Percentiles rank a stretch among this genome's conserved stretches.
Conservation (phyloP, 1,284 basidiomycete genomes). For the Pseudozyma sp. region DNA sequence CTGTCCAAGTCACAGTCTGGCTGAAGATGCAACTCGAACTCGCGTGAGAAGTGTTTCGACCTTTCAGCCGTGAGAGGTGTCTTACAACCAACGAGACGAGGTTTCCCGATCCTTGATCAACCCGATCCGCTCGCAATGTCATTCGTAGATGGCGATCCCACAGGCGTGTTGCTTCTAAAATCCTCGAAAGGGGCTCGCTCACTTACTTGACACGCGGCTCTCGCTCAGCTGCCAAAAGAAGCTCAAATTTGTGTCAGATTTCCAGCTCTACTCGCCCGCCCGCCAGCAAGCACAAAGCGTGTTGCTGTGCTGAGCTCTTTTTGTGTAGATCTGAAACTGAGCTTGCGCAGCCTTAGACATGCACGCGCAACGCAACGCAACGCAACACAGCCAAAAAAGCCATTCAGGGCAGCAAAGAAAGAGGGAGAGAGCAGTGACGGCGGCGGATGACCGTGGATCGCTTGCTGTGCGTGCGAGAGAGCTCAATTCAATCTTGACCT, state of each 20-base stretch:
- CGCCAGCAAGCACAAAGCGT: background rate
- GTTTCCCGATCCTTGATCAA: too few relatives aligned
- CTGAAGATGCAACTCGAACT: background rate
- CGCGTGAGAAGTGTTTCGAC: background rate
- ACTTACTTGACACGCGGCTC: background rate
- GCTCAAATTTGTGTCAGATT: conserved; percentile 1
- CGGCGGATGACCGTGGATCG: conserved; percentile 16
- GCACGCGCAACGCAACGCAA: conserved; percentile 1
- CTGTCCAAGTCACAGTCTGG: too few relatives aligned
- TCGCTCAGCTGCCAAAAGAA: background rate
- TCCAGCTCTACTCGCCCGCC: background rate
- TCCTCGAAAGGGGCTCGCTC: background rate
- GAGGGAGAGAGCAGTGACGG: background rate
- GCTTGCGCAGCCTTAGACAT: conserved; percentile 1
- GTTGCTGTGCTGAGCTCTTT: too few relatives aligned
- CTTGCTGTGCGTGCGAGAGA: background rate
- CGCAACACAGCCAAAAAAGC: background rate
- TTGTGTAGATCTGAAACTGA: too few relatives aligned
- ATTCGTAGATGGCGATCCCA: too few relatives aligned
- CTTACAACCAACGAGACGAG: too few relatives aligned
- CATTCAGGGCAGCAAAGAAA: background rate
- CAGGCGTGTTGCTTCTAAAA: background rate
- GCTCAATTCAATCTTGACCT: background rate
- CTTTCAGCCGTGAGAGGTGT: background rate
- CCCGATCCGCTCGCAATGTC: too few relatives aligned